Percentiles rank a stretch among this genome's conserved stretches.
Evolutionary conservation across 176 grass and related monocot genomes (phyloP).

Genomic region (Oryza rufipogon): DNA sequence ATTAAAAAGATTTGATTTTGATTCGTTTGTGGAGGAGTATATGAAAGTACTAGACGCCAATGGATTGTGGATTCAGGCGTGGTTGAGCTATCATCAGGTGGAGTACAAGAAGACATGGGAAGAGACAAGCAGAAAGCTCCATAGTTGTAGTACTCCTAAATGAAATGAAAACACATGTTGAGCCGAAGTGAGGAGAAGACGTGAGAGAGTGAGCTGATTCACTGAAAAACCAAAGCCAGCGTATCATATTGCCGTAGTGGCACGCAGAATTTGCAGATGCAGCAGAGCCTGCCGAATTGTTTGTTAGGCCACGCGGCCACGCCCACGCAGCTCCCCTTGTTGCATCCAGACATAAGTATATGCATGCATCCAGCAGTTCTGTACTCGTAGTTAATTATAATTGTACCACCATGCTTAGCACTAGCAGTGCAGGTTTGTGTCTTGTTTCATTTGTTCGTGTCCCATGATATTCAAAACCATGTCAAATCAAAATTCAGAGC

Average conservation of each 20-base stretch:
- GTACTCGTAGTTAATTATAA: not conserved
- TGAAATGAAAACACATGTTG: not conserved
- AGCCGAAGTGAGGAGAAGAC: not conserved
- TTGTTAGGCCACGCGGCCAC: not conserved
- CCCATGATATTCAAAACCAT: not conserved
- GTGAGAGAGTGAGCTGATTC: not conserved
- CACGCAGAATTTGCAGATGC: not conserved
- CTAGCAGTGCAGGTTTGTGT: not conserved
- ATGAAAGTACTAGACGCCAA: not conserved
- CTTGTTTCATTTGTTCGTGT: not conserved
- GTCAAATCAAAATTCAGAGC: not conserved
- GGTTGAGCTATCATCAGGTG: not conserved
- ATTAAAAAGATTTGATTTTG: not conserved
- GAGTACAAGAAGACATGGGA: not conserved
- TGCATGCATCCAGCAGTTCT: not conserved
- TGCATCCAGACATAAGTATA: too few species aligned
- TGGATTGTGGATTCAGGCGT: not conserved
- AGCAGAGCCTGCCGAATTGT: not conserved
- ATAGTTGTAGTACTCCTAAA: not conserved
- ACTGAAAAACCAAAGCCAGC: not conserved
- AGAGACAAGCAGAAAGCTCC: conserved; percentile 14
- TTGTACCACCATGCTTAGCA: not conserved
- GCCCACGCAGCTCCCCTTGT: not conserved
- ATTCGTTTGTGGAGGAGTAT: not conserved
- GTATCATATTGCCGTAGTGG: not conserved